Evolutionary conservation across 129 eudicot genomes (phyloP), one percentile per base, ranked within the genome.

Genomic region (Flaveria ramosissima): DNA sequence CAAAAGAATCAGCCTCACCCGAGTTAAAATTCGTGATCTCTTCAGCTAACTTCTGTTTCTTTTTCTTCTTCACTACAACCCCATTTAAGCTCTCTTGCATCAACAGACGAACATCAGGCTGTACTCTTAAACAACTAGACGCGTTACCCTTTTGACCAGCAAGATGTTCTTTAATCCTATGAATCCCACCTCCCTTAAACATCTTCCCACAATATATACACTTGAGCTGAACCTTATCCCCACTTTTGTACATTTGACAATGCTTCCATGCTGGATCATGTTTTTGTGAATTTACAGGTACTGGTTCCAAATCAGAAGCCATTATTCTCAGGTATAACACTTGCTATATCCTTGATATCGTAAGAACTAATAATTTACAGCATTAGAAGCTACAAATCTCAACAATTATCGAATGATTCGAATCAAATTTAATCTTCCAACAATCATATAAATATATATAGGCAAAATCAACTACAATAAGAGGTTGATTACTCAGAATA

Each of bases 241-340:
- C 96, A 83, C 65, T 85, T 78, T 87, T 94, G 19, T 74, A 89
- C 97, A 91, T 91, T 63, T 94, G 84, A 62, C 90, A 85, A 71
- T 94, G 98, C 81, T 91, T 91, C 98, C 98, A 94, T 26, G 98
- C 98, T 19, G 96, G 93, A 50, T 94, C 98, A 79, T 89, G 96
- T 79, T 94, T 94, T 80, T 91, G 93, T 45, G 97, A 78, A 64
- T 83, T 94, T 59, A 89, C 87, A 14, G 92, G 83, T 36, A 89
- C 93, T 41, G 83, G 92, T 80, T 91, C 96, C 79, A 93, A 85
- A 75, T 78, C 71, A 53, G 90, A 89, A 43, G 82, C 84, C 97
- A 93, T 88, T 79, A 57, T 19, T 74, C 32, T 47, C 5, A 68
- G 12, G 45, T 43, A 12, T 24, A 74, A 48, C 67, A 14, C 73